Evolutionary conservation across 129 eudicot genomes (phyloP).

Genomic region (Smallanthus sonchifolius): DNA sequence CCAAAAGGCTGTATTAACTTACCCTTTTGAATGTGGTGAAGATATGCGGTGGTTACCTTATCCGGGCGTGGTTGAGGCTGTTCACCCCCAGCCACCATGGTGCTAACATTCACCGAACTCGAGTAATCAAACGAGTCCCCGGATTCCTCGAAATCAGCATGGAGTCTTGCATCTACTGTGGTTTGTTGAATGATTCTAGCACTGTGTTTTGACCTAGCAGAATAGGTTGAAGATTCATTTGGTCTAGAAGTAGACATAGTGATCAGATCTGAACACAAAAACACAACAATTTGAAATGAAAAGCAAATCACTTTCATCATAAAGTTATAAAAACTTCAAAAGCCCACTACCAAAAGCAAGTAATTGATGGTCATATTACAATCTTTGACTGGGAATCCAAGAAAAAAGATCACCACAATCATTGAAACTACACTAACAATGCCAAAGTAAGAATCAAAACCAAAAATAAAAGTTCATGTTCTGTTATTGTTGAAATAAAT

Average conservation of each 20-base stretch:
- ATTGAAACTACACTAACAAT: background rate
- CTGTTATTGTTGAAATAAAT: conserved; percentile 11
- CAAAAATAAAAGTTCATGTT: background rate
- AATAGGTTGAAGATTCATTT: conserved; percentile 49
- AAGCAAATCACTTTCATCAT: conserved; percentile 1
- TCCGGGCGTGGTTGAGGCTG: conserved; percentile 52
- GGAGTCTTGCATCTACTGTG: conserved; percentile 83
- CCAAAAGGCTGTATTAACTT: conserved; percentile 85
- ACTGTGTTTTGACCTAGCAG: conserved; percentile 68
- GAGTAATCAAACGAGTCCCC: conserved; percentile 85
- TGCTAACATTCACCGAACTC: conserved; percentile 54
- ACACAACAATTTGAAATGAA: background rate
- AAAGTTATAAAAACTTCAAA: conserved; percentile 15
- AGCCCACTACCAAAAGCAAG: conserved; percentile 25
- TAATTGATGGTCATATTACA: background rate
- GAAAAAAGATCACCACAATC: conserved; percentile 5
- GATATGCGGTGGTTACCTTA: conserved; percentile 80
- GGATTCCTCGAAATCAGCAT: conserved; percentile 83
- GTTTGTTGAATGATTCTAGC: conserved; percentile 80
- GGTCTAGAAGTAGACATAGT: conserved; percentile 77
- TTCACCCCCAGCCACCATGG: conserved; percentile 20
- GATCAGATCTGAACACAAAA: conserved; percentile 31
- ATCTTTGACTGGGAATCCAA: conserved; percentile 23
- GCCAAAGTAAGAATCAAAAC: background rate
- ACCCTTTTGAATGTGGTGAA: conserved; percentile 83